phyloP scores from a whole-genome alignment of 345 rosid genomes.

The Camelina laxa region DNA sequence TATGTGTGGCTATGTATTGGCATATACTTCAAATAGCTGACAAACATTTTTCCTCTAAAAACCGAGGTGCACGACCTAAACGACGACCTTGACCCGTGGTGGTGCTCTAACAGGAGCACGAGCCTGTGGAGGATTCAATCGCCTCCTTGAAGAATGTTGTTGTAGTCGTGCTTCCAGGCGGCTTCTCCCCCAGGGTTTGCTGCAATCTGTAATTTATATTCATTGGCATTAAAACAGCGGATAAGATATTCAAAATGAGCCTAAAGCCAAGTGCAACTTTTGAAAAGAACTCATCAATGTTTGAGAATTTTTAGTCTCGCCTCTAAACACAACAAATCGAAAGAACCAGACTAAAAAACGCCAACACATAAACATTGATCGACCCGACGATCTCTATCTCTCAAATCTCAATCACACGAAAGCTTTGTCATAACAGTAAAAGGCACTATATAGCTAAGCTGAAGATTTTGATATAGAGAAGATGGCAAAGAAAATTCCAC shows the following conservation, averaged over 20 bases:
- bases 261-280: slow-evolving; percentile 18
- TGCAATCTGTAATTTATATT: slow-evolving; percentile 31
- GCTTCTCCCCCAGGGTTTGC: slow-evolving; percentile 47
- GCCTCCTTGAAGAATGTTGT: slow-evolving; percentile 56
- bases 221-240: slow-evolving; percentile 3
- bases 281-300: slow-evolving; percentile 7
- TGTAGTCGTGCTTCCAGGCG: slow-evolving; percentile 49
- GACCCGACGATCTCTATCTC: too few relatives aligned
- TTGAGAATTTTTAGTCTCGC: slow-evolving; percentile 10
- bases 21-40: too few relatives aligned
- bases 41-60: too few relatives aligned
- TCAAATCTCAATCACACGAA: too few relatives aligned
- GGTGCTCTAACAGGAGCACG: slow-evolving; percentile 53
- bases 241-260: slow-evolving; percentile 16
- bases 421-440: too few relatives aligned
- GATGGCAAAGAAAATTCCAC: too few relatives aligned
- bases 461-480: neutral
- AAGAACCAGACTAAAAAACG: neutral
- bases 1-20: too few relatives aligned
- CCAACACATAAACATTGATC: neutral
- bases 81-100: slow-evolving; percentile 52
- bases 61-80: slow-evolving; percentile 49
- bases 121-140: slow-evolving; percentile 51
- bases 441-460: neutral
- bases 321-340: neutral